These are phyloP conservation scores for Boletus semigastroideus DNA, from an alignment of 1,284 basidiomycete genomes.

Conservation along the genomic window DNA sequence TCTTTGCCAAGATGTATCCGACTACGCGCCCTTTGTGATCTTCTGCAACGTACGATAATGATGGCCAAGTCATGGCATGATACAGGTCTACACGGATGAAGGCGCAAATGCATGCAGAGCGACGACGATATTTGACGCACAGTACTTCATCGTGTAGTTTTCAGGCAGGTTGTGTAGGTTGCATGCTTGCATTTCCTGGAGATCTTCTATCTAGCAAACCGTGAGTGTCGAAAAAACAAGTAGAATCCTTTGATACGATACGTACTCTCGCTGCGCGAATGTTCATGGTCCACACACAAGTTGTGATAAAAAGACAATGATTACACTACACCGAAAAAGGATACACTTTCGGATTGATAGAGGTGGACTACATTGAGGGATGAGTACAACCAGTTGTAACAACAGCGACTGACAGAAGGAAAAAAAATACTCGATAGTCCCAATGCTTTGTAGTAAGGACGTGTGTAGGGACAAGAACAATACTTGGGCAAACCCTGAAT, in stretches of 20 bases:
- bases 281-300: conserved; percentile 43
- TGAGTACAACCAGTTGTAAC: conserved; percentile 27
- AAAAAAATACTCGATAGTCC: conserved; percentile 13
- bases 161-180: conserved; percentile 93
- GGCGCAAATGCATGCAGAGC: conserved; percentile 20
- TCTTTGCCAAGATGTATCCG: conserved; percentile 97
- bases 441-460: conserved; percentile 7
- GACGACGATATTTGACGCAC: conserved; percentile 40
- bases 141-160: conserved; percentile 94
- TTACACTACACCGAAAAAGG: conserved; percentile 12
- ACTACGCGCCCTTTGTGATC: conserved; percentile 92
- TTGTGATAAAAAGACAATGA: not conserved
- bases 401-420: conserved; percentile 21
- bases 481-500: conserved; percentile 1
- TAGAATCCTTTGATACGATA: conserved; percentile 2
- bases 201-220: conserved; percentile 50
- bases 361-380: conserved; percentile 19
- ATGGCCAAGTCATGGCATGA: conserved; percentile 95
- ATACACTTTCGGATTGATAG: conserved; percentile 1
- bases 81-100: conserved; percentile 71
- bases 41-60: conserved; percentile 94
- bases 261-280: conserved; percentile 57
- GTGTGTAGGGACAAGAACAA: conserved; percentile 6
- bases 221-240: conserved; percentile 18
- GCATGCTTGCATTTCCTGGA: conserved; percentile 88